phyloP scores from a whole-genome alignment of 495 filamentous ascomycete genomes.

The Xylaria bambusicola region DNA sequence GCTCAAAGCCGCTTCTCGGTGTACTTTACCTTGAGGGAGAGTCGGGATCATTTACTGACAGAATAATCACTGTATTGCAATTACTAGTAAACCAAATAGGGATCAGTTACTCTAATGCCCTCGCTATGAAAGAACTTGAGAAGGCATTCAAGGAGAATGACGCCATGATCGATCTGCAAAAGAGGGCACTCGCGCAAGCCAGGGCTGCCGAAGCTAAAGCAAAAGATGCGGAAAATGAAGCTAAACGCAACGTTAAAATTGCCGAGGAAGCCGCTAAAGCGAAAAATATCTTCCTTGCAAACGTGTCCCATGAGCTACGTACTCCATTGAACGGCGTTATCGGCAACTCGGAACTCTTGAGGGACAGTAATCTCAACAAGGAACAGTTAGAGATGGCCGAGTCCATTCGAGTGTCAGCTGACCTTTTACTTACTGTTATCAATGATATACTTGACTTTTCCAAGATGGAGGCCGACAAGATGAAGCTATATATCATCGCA shows the following conservation, averaged over 20 bases:
- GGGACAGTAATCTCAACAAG: slow-evolving; percentile 70
- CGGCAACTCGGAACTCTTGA: slow-evolving; percentile 83
- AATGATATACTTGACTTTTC: slow-evolving; percentile 95
- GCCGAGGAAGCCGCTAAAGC: slow-evolving; percentile 90
- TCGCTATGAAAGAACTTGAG: slow-evolving; percentile 78
- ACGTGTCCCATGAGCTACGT: slow-evolving; percentile 84
- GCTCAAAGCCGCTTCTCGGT: slow-evolving; percentile 70
- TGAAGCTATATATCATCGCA: slow-evolving; percentile 86
- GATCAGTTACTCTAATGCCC: slow-evolving; percentile 84
- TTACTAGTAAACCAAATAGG: slow-evolving; percentile 87
- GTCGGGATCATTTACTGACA: slow-evolving; percentile 82
- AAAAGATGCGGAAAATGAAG: slow-evolving; percentile 77
- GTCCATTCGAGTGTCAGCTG: slow-evolving; percentile 85
- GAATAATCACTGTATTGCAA: slow-evolving; percentile 82
- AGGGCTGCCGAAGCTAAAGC: slow-evolving; percentile 81
- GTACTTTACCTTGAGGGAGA: slow-evolving; percentile 85
- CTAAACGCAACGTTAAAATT: slow-evolving; percentile 81
- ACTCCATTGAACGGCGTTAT: slow-evolving; percentile 90
- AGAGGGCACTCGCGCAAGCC: slow-evolving; percentile 75
- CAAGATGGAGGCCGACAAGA: slow-evolving; percentile 91
- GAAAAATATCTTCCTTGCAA: slow-evolving; percentile 90
- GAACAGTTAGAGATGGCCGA: slow-evolving; percentile 93
- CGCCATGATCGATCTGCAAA: slow-evolving; percentile 87
- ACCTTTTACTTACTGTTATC: slow-evolving; percentile 88
- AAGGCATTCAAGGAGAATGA: slow-evolving; percentile 79